A percentile compares a stretch with the other conserved stretches of the same genome.
phyloP scores from a whole-genome alignment of 768 basidiomycete genomes.

The Wakefieldia striispora region DNA sequence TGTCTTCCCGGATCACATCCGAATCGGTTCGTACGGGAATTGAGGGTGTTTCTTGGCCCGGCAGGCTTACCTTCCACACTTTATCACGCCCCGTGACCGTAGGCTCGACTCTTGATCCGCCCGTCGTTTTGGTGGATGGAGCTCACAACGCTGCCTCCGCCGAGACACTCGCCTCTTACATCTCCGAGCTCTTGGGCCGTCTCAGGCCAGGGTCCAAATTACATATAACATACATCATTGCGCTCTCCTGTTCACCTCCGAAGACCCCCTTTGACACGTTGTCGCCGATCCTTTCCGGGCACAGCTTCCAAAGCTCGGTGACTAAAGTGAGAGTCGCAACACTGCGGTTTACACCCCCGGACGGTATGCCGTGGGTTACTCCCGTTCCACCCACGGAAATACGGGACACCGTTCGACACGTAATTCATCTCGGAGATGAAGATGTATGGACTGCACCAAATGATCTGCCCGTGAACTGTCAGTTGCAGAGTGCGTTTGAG shows the following conservation, averaged over 20 bases:
- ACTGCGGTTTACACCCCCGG: conserved; percentile 68
- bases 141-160: conserved; percentile 91
- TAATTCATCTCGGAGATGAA: conserved; percentile 40
- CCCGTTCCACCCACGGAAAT: conserved; percentile 56
- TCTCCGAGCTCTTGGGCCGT: conserved; percentile 34
- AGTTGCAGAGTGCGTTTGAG: conserved; percentile 51
- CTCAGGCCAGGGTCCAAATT: conserved; percentile 24
- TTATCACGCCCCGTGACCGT: conserved; percentile 21
- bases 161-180: conserved; percentile 60
- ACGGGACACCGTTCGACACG: conserved; percentile 38
- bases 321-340: conserved; percentile 51
- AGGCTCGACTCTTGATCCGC: conserved; percentile 13
- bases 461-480: conserved; percentile 28
- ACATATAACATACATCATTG: conserved; percentile 69
- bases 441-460: conserved; percentile 45
- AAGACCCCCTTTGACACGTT: conserved; percentile 77
- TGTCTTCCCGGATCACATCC: conserved; percentile 40
- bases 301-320: conserved; percentile 23
- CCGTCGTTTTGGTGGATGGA: conserved; percentile 77
- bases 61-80: conserved; percentile 72
- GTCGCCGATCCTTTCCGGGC: conserved; percentile 55
- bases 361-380: conserved; percentile 94
- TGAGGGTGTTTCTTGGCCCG: conserved; percentile 65
- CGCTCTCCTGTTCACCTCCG: conserved; percentile 82
- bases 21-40: conserved; percentile 58